Percentiles rank a stretch among this genome's conserved stretches.
Evolutionary conservation across 208 protist genomes (phyloP).

Genomic region (Trypanosoma congolense): DNA sequence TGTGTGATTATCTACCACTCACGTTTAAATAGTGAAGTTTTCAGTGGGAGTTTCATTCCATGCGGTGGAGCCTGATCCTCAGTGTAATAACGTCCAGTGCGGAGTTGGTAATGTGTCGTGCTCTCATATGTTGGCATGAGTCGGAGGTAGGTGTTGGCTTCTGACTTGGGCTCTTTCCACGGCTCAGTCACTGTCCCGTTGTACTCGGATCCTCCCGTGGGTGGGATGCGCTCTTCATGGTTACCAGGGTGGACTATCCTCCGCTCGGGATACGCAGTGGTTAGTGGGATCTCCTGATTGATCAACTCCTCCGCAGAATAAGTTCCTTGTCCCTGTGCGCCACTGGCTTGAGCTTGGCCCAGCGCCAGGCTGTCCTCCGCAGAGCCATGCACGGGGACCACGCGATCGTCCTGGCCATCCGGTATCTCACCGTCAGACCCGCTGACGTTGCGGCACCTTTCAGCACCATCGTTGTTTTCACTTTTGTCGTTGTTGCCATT

Average conservation of each 20-base stretch:
- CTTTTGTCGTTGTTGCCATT: background rate
- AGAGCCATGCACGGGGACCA: too few species aligned
- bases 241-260: conserved; percentile 57
- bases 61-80: conserved; percentile 62
- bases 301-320: conserved; percentile 54
- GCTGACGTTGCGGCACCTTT: too few species aligned
- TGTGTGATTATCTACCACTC: conserved; percentile 46
- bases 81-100: conserved; percentile 68
- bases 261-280: conserved; percentile 53
- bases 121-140: conserved; percentile 66
- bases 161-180: conserved; percentile 48
- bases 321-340: conserved; percentile 1
- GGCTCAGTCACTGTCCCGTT: conserved; percentile 37
- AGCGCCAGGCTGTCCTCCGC: background rate
- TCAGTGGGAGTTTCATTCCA: conserved; percentile 54
- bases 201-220: conserved; percentile 54
- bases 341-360: background rate
- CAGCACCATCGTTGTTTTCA: background rate
- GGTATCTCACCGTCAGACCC: too few species aligned
- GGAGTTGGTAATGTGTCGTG: conserved; percentile 72
- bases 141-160: conserved; percentile 72
- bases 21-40: conserved; percentile 25
- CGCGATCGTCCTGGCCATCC: too few species aligned
- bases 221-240: conserved; percentile 19
- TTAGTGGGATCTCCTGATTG: conserved; percentile 32